Evolutionary conservation across 1,284 basidiomycete genomes (phyloP), one percentile per base, ranked within the genome.

Genomic region (Psilocybe mexicana): DNA sequence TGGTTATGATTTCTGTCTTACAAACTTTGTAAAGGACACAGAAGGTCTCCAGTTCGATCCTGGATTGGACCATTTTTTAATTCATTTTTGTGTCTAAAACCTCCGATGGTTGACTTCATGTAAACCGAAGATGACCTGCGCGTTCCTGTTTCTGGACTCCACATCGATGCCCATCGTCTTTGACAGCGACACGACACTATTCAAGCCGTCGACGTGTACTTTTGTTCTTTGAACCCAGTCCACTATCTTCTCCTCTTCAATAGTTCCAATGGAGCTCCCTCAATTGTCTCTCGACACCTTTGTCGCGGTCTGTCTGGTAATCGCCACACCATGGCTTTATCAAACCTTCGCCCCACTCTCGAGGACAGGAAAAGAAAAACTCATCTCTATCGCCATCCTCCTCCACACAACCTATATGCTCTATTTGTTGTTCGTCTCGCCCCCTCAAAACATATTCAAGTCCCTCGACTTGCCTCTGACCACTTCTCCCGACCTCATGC

Each of bases 41-140:
- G 80, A 82, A 81, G 80, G 81, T 83, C 80, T 76, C 79, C 79
- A 79, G 81, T 83, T 83, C 81, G 81, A 82, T 74, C 80, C 81
- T 79, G 79, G 80, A 76, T 78, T 81, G 77, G 78, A 68, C 78
- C 80, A 82, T 45, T 52, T 63, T 71, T 76, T 73, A 59, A 63
- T 63, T 28, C 0, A 7, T 42, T 26, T 58, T 47, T 48, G 4
- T 12, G 3, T 2, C 2, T 11, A 36, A 35, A 53, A 47, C 28
- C 55, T 23, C 23, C 42, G 12, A 46, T n/a, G 14, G 10, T 28
- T 35, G 18, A 28, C 10, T 33, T 48, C 35, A 48, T 48, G 46
- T 48, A 48, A 18, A 48, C 30, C 30, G 38, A 40, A 23, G 30
- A 48, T 24, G 44, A 40, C 50, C 24, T 28, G 18, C 50, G 43